Base-by-base conservation (phyloP, 345 rosid species). In the Melaleuca quinquenervia region DNA sequence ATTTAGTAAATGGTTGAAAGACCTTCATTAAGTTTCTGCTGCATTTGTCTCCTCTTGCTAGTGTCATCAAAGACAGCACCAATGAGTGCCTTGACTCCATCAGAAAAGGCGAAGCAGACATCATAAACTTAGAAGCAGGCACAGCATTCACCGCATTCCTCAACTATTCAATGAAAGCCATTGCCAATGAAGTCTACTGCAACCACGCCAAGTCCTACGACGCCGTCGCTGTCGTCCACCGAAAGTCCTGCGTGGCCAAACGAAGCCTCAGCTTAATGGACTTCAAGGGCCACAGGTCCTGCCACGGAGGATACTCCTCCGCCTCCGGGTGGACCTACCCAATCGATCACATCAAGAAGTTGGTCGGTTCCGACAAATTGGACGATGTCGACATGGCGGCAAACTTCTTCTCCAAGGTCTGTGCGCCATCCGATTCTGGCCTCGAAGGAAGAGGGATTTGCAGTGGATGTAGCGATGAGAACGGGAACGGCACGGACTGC, bases 131-230 rank as follows among this genome's bases (percentile, higher is more conserved):
- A 36, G 92, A 89, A 83, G 90, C 90, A 64, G 91, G 92, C 32
- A 36, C 80, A 29, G 91, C 91, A 29, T 91, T 87, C 52, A 86
- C 88, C 4, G 92, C 91, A 32, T 91, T 91, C 88, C 51, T 86
- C n/a, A 88, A 86, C 87, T 87, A 86, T 86, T 91, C 93, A 16
- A 88, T 91, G 91, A 90, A 91, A 84, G 93, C 93, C 86, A 88
- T 91, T 51, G 91, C 93, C 2, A 91, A 88, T 60, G 90, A 90
- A 87, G 89, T 91, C 41, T 88, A 91, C 87, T 90, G 90, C 76
- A 78, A 85, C 32, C 91, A 41, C 29, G 87, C 90, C 10, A n/a
- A 58, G 82, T 86, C 84, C 83, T 91, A 86, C 9, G 54, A 87
- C 24, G 86, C 91, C 5, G 90, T 87, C 18, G 89, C 90, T 0